phyloP scores from a whole-genome alignment of 2,329 filamentous ascomycete species.

The Ophiostoma perfectum region DNA sequence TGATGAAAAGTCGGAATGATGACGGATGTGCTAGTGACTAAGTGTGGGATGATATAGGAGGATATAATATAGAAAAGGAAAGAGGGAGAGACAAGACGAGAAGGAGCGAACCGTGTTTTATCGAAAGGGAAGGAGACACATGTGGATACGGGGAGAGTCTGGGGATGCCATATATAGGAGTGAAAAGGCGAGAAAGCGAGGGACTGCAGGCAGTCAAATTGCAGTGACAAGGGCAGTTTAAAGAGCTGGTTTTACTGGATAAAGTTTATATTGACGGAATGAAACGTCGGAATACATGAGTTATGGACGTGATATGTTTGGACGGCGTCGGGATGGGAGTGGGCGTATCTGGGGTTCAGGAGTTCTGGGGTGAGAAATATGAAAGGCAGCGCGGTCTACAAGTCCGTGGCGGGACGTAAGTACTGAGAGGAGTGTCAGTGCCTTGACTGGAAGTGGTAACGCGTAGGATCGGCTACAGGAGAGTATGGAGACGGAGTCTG shows the following conservation, averaged over 20 bases:
- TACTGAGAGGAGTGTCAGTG: neutral
- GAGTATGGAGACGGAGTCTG: neutral
- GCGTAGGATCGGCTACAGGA: neutral
- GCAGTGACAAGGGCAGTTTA: too few species aligned
- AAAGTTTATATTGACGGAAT: too few species aligned
- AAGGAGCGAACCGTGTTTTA: constrained; percentile 6
- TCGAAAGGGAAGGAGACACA: neutral
- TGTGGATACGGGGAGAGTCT: neutral
- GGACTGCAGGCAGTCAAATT: too few species aligned
- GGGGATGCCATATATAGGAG: neutral
- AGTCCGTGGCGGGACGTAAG: neutral
- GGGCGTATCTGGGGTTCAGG: too few species aligned
- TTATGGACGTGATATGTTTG: neutral
- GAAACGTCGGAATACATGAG: neutral
- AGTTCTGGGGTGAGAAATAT: neutral
- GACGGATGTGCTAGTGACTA: too few species aligned
- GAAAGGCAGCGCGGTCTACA: neutral
- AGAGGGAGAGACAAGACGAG: neutral
- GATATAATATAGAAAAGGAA: neutral
- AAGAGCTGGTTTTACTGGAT: too few species aligned
- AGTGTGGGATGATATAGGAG: neutral
- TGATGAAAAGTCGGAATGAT: neutral
- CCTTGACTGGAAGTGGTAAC: neutral
- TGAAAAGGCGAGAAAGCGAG: too few species aligned
- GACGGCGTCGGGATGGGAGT: neutral